Evolutionary conservation across 306 rosid genomes (phyloP), one percentile per base, ranked within the genome.

Genomic region (Erythrophleum fordii): DNA sequence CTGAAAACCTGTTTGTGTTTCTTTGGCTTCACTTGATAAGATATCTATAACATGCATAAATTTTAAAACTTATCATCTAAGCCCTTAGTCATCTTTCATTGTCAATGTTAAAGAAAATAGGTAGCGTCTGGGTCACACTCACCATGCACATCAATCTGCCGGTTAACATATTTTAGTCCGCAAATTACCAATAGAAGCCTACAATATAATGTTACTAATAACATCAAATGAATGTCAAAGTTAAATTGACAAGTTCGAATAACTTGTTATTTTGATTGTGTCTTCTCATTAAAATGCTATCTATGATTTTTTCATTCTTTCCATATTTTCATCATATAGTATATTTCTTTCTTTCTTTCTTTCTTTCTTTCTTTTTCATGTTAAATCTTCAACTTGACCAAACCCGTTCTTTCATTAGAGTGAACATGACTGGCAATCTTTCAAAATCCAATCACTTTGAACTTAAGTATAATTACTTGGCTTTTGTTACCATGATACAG

Each of bases 361-460:
- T 31, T 31, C n/a, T n/a, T n/a, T n/a, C n/a, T n/a, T n/a, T 46
- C 31, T 61, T 52, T 64, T 17, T 52, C 51, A 28, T n/a, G n/a
- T n/a, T n/a, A n/a, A n/a, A n/a, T n/a, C n/a, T n/a, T 67, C 72
- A 67, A 44, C 65, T 53, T 73, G 22, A 53, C 25, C 56, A 52
- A 46, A 9, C 18, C 9, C 16, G 8, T 74, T n/a, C 67, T 69
- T 72, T 77, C 35, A 23, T 31, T 39, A 31, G 69, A 3, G 45
- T 34, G 71, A 72, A 72, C 12, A 5, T 20, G n/a, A 10, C 18
- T 17, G 25, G 22, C 62, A 13, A 2, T 29, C 41, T 28, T 60
- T 52, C 41, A 35, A 62, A 46, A 11, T 44, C 73, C 39, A 28
- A 46, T 18, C 65, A 65, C 78, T 46, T 29, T 69, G 60, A 55